These are phyloP conservation scores for Carex cristatella DNA, from an alignment of 176 grass and related monocot genomes.

Conservation along the genomic window DNA sequence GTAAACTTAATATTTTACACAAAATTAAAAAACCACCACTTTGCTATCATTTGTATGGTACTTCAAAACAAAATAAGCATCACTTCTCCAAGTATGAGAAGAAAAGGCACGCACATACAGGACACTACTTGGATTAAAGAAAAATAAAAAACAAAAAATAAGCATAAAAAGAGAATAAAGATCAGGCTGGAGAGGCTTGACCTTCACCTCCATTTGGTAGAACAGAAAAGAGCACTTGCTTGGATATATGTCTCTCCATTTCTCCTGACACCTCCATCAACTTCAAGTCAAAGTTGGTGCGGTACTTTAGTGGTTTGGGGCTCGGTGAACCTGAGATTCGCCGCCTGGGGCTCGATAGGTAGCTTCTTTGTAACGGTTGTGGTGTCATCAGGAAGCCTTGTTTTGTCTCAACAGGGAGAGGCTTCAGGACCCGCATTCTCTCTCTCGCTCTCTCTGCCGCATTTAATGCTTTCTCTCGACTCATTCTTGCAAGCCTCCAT, in stretches of 20 bases:
- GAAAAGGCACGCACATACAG: not conserved
- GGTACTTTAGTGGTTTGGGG: conserved; percentile 52
- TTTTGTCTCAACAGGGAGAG: conserved; percentile 75
- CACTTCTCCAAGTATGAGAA: conserved; percentile 22
- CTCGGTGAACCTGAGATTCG: conserved; percentile 73
- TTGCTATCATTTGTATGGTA: not conserved
- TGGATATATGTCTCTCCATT: conserved; percentile 74
- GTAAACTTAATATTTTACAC: not conserved
- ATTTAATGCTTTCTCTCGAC: conserved; percentile 71
- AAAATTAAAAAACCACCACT: not conserved
- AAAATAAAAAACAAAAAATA: not conserved
- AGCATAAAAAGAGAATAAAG: not conserved
- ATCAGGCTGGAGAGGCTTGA: conserved; percentile 42
- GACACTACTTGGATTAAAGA: not conserved
- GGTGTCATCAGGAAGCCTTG: conserved; percentile 53
- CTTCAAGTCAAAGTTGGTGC: conserved; percentile 68
- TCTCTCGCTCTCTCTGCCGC: conserved; percentile 71
- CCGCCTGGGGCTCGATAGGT: conserved; percentile 62
- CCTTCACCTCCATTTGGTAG: conserved; percentile 57
- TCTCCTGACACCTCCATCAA: conserved; percentile 72
- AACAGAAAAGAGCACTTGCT: conserved; percentile 69
- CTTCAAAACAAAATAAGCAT: conserved; percentile 2
- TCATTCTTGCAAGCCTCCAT: conserved; percentile 90
- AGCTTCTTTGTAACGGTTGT: conserved; percentile 38
- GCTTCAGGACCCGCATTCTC: conserved; percentile 63